Conservation (phyloP, 257 asterid species). For the Eucommia ulmoides region DNA sequence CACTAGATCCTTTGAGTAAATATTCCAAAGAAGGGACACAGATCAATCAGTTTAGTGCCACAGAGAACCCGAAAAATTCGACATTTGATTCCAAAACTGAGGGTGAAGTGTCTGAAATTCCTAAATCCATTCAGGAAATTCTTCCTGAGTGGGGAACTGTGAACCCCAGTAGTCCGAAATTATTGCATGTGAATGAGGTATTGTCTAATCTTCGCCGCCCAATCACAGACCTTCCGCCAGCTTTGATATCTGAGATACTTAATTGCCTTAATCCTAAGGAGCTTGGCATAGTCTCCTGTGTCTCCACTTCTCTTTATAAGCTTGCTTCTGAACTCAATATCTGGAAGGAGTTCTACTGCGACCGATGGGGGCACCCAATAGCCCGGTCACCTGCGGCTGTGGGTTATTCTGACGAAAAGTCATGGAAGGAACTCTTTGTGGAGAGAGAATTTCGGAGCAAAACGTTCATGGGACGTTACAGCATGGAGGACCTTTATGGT, state of each 20-base stretch:
- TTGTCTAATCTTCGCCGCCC: slow-evolving; percentile 16
- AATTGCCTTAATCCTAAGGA: slow-evolving; percentile 79
- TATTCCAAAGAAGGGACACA: slow-evolving; percentile 14
- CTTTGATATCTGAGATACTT: slow-evolving; percentile 64
- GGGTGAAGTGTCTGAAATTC: slow-evolving; percentile 8
- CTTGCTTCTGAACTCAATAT: slow-evolving; percentile 69
- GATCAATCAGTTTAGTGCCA: slow-evolving; percentile 18
- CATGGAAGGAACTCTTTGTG: slow-evolving; percentile 84
- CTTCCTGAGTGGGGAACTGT: slow-evolving; percentile 19
- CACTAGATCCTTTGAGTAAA: slow-evolving; percentile 23
- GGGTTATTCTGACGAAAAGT: slow-evolving; percentile 39
- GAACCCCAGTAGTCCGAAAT: slow-evolving; percentile 4
- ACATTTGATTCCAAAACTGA: slow-evolving; percentile 7
- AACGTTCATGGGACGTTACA: slow-evolving; percentile 75
- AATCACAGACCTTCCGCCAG: slow-evolving; percentile 77
- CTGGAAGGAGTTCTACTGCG: slow-evolving; percentile 88
- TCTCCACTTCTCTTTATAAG: slow-evolving; percentile 45
- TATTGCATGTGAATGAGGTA: slow-evolving; percentile 21
- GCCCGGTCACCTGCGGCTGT: slow-evolving; percentile 25
- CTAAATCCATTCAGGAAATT: slow-evolving; percentile 11
- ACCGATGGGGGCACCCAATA: slow-evolving; percentile 82
- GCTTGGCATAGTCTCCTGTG: slow-evolving; percentile 84
- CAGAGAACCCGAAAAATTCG: slow-evolving; percentile 9
- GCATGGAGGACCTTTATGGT: slow-evolving; percentile 66
- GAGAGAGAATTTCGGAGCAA: slow-evolving; percentile 91